These are phyloP conservation scores for Xanthoconium separans DNA, from an alignment of 1,284 basidiomycete species.

Conservation along the genomic window DNA sequence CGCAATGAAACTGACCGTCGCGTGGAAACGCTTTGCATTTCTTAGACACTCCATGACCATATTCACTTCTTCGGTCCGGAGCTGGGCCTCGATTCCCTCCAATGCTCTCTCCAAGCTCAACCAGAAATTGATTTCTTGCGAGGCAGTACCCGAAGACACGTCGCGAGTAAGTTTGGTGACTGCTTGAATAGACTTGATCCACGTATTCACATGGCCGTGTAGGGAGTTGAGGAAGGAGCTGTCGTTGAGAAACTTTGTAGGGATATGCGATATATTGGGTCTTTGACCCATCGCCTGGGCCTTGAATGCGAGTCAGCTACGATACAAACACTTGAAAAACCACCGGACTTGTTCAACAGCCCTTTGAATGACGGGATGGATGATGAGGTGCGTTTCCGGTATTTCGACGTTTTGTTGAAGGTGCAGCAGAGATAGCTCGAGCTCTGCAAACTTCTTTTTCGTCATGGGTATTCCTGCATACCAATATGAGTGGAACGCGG, in stretches of 20 bases:
- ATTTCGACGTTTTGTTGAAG: slow-evolving; percentile 99
- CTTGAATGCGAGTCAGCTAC: slow-evolving; percentile 30
- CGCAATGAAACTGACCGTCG: slow-evolving; percentile 96
- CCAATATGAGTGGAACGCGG: slow-evolving; percentile 3
- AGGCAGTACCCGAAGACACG: slow-evolving; percentile 94
- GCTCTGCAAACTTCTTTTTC: slow-evolving; percentile 98
- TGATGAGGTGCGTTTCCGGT: slow-evolving; percentile 90
- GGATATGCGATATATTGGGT: slow-evolving; percentile 77
- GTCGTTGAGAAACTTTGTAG: slow-evolving; percentile 76
- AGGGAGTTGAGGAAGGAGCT: slow-evolving; percentile 92
- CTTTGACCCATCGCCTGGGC: slow-evolving; percentile 57
- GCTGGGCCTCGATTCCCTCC: slow-evolving; percentile 90
- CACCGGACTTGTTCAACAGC: slow-evolving; percentile 72
- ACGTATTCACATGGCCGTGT: slow-evolving; percentile 92
- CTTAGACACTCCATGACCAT: slow-evolving; percentile 95
- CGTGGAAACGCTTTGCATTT: slow-evolving; percentile 96
- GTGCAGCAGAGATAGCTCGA: slow-evolving; percentile 94
- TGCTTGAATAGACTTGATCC: slow-evolving; percentile 98
- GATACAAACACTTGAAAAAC: slow-evolving; percentile 13
- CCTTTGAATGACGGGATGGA: slow-evolving; percentile 87
- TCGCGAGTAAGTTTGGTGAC: slow-evolving; percentile 94
- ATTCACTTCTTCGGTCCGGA: slow-evolving; percentile 88
- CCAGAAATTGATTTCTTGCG: slow-evolving; percentile 99
- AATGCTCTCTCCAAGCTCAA: slow-evolving; percentile 90
- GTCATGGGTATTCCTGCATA: slow-evolving; percentile 89